Conservation (phyloP, 441 rosid species). For the Sinapis alba region DNA sequence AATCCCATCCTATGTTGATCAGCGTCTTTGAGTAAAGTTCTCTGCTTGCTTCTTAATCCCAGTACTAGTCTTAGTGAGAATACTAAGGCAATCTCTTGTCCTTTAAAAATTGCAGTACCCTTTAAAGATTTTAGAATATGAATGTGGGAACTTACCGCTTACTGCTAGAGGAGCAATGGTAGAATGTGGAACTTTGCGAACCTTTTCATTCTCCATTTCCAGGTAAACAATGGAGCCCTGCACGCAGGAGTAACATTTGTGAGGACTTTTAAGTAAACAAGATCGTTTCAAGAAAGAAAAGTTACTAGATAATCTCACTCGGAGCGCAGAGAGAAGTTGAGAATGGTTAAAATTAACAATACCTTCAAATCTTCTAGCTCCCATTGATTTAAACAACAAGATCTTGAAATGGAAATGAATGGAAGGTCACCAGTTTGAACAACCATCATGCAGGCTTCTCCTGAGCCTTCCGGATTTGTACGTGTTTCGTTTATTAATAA, state of each 20-base stretch:
- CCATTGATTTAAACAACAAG: constrained; percentile 49
- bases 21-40: background rate
- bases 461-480: constrained; percentile 53
- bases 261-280: background rate
- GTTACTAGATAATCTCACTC: background rate
- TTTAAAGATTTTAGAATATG: background rate
- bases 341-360: constrained; percentile 20
- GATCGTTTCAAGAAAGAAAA: background rate
- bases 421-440: constrained; percentile 69
- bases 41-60: background rate
- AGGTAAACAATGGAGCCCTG: constrained; percentile 59
- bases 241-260: background rate
- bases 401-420: constrained; percentile 59
- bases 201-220: constrained; percentile 74
- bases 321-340: background rate
- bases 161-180: constrained; percentile 75
- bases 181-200: constrained; percentile 65
- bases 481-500: constrained; percentile 59
- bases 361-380: constrained; percentile 71
- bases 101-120: background rate
- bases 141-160: constrained; percentile 59
- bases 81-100: background rate
- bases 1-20: too few species aligned
- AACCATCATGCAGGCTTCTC: constrained; percentile 80
- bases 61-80: background rate